phyloP scores from a whole-genome alignment of 148 eudicot genomes.

The Polygonum maritimum region DNA sequence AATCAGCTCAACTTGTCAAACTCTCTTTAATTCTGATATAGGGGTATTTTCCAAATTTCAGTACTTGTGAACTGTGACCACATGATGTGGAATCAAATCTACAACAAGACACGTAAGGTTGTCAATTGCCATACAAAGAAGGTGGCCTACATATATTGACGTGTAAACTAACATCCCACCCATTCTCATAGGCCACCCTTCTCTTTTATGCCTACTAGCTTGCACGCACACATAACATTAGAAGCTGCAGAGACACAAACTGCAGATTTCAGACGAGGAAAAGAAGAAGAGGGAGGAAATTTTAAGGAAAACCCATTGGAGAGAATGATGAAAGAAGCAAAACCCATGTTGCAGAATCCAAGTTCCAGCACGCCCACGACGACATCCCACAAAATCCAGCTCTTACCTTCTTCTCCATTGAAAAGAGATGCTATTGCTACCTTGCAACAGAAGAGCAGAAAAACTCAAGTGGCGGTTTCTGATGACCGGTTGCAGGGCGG shows the following conservation, averaged over 20 bases:
- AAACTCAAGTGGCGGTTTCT: not conserved
- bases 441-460: not conserved
- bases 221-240: not conserved
- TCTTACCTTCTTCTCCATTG: not conserved
- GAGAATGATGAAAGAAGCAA: not conserved
- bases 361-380: slow-evolving; percentile 10
- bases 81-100: slow-evolving; percentile 21
- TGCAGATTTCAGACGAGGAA: not conserved
- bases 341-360: slow-evolving; percentile 14
- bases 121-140: slow-evolving; percentile 40
- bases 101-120: slow-evolving; percentile 36
- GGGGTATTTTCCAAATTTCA: not conserved
- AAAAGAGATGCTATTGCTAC: not conserved
- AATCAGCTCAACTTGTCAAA: not conserved
- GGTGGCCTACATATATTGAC: slow-evolving; percentile 12
- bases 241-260: not conserved
- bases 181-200: slow-evolving; percentile 3
- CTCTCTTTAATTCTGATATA: not conserved
- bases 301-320: not conserved
- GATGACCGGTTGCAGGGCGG: not conserved
- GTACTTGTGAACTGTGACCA: slow-evolving; percentile 12
- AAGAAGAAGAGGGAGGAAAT: not conserved
- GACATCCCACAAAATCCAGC: not conserved
- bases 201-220: not conserved
- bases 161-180: slow-evolving; percentile 21